Evolutionary conservation across 345 rosid species (phyloP).

Genomic region (Conringia planisiliqua): DNA sequence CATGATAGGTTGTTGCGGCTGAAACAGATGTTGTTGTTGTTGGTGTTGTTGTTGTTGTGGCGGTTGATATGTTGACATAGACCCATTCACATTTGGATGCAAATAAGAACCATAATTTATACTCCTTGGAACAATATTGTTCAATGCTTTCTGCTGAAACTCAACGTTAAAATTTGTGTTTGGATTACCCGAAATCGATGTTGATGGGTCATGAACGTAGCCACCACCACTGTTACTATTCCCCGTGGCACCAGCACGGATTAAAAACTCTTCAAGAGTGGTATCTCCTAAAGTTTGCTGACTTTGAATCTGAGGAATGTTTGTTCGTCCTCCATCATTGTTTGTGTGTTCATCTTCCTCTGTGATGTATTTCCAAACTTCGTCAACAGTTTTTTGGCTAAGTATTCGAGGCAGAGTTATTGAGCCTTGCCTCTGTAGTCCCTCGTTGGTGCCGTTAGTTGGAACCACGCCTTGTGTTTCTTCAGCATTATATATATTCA

Average conservation of each 20-base stretch:
- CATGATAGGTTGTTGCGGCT: slow-evolving; percentile 39
- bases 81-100: slow-evolving; percentile 54
- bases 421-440: slow-evolving; percentile 69
- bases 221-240: slow-evolving; percentile 33
- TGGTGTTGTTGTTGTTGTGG: background rate
- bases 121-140: slow-evolving; percentile 30
- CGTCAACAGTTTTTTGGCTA: slow-evolving; percentile 73
- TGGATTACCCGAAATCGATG: background rate
- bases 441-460: background rate
- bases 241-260: slow-evolving; percentile 53
- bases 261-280: slow-evolving; percentile 77
- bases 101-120: slow-evolving; percentile 39
- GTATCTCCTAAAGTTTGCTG: slow-evolving; percentile 80
- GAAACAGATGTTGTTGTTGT: background rate
- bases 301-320: slow-evolving; percentile 45
- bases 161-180: slow-evolving; percentile 41
- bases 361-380: slow-evolving; percentile 67
- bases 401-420: slow-evolving; percentile 65
- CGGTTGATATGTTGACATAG: slow-evolving; percentile 39
- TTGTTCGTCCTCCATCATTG: slow-evolving; percentile 31
- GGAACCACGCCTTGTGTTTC: slow-evolving; percentile 41
- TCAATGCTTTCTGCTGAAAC: slow-evolving; percentile 48
- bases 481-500: slow-evolving; percentile 58
- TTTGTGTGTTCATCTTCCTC: slow-evolving; percentile 34
- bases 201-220: slow-evolving; percentile 24